Conservation (phyloP, 352 stramenopile genomes). For the Globisporangium barbulae region DNA sequence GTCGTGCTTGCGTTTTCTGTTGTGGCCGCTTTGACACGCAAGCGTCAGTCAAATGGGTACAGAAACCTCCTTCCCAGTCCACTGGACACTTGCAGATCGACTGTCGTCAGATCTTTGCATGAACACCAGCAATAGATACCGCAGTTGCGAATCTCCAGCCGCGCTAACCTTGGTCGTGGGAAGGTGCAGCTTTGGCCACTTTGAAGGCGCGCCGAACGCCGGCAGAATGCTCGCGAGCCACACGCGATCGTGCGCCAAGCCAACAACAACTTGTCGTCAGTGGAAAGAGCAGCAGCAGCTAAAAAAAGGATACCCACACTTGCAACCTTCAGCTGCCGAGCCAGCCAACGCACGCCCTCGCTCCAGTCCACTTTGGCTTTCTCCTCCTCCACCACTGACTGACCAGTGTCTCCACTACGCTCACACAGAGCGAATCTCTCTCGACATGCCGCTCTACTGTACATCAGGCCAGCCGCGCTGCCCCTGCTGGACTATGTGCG, state of each 20-base stretch:
- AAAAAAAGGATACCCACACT: neutral
- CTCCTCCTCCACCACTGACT: neutral
- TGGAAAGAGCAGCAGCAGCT: neutral
- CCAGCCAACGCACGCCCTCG: neutral
- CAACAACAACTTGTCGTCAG: neutral
- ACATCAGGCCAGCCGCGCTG: neutral
- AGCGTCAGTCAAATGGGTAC: neutral
- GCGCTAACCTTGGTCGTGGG: neutral
- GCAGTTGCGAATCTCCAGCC: too few relatives aligned
- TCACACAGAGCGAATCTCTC: neutral
- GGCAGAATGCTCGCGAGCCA: neutral
- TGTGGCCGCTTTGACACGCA: neutral
- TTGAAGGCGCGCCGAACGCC: neutral
- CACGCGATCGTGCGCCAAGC: neutral
- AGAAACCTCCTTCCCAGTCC: neutral
- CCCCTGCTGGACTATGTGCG: conserved; percentile 15
- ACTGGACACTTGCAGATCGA: neutral
- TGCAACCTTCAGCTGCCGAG: neutral
- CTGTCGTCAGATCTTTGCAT: neutral
- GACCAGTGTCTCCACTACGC: neutral
- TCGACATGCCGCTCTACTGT: neutral
- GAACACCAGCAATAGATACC: neutral
- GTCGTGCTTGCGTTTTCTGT: neutral
- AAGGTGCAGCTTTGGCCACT: neutral
- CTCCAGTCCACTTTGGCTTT: neutral